Evolutionary conservation across 2,329 filamentous ascomycete genomes (phyloP).

Genomic region (Talaromyces amestolkiae): DNA sequence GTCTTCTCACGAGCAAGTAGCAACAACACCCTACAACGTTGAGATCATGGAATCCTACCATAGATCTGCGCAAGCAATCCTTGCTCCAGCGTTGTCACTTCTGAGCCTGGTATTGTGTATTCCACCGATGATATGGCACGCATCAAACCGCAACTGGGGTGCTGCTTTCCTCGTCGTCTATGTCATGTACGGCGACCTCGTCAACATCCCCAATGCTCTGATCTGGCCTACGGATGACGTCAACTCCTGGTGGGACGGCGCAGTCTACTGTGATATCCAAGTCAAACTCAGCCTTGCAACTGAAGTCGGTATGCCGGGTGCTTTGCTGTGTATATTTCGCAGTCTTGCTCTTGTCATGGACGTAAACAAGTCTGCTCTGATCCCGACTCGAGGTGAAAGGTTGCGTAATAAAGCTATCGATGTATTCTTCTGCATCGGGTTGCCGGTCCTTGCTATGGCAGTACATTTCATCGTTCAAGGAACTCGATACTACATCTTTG

Average conservation of each 20-base stretch:
- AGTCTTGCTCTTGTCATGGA: conserved; percentile 61
- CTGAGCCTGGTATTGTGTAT: conserved; percentile 54
- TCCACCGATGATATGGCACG: conserved; percentile 60
- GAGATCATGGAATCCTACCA: conserved; percentile 7
- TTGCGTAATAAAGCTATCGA: conserved; percentile 51
- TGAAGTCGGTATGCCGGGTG: conserved; percentile 53
- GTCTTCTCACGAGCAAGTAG: not conserved
- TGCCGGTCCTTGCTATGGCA: conserved; percentile 56
- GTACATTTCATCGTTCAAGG: conserved; percentile 61
- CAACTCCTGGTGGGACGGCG: conserved; percentile 56
- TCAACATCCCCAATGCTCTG: conserved; percentile 60
- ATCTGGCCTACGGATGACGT: conserved; percentile 63
- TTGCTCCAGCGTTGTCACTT: conserved; percentile 50
- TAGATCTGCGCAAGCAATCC: conserved; percentile 30
- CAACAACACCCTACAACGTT: not conserved
- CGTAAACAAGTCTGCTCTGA: conserved; percentile 54
- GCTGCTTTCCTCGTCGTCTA: conserved; percentile 58
- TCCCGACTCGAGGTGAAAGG: conserved; percentile 50
- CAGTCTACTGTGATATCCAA: conserved; percentile 63
- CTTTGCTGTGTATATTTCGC: conserved; percentile 58
- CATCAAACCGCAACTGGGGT: conserved; percentile 59
- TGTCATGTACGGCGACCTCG: conserved; percentile 56
- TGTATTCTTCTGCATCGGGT: conserved; percentile 53
- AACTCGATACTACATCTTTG: conserved; percentile 57
- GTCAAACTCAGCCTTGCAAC: conserved; percentile 57